Percentiles rank a stretch among this genome's conserved stretches.
These are phyloP conservation scores for Yamadazyma diospyri DNA, from an alignment of 1,139 yeast genomes.

Conservation along the genomic window DNA sequence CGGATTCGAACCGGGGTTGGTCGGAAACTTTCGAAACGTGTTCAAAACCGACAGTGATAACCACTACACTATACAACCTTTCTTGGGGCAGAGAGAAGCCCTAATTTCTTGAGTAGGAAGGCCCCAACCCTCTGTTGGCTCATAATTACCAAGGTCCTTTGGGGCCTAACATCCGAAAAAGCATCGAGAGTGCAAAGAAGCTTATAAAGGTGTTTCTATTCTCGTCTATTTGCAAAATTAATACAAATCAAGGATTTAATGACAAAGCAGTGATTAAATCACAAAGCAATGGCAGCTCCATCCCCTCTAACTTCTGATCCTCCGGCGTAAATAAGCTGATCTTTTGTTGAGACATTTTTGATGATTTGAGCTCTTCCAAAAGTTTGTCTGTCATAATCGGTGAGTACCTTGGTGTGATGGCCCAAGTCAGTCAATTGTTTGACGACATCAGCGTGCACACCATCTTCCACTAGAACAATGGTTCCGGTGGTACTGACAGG, in stretches of 20 bases:
- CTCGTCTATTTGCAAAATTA: no score
- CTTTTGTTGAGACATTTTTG: slow-evolving; percentile 38
- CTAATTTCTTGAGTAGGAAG: no score
- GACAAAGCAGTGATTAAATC: no score
- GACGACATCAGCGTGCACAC: slow-evolving; percentile 43
- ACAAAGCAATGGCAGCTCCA: slow-evolving; percentile 66
- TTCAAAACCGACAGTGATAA: slow-evolving; percentile 52
- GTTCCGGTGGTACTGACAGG: slow-evolving; percentile 63
- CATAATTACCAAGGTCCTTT: no score
- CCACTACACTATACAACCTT: slow-evolving; percentile 37
- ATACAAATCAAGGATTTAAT: no score
- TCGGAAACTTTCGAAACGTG: slow-evolving; percentile 46
- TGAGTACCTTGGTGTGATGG: slow-evolving; percentile 49
- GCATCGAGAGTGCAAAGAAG: no score
- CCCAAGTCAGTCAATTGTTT: slow-evolving; percentile 50
- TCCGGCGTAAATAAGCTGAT: slow-evolving; percentile 52
- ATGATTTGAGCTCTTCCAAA: slow-evolving; percentile 81
- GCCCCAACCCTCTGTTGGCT: no score
- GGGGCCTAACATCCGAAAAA: no score
- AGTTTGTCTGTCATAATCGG: slow-evolving; percentile 42
- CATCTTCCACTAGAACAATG: slow-evolving; percentile 64
- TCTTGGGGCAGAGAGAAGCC: no score
- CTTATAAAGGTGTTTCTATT: no score
- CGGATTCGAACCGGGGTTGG: slow-evolving; percentile 95
- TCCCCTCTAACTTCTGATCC: slow-evolving; percentile 83